Evolutionary conservation across 2,329 filamentous ascomycete genomes (phyloP).

Genomic region (Botryotinia calthae): DNA sequence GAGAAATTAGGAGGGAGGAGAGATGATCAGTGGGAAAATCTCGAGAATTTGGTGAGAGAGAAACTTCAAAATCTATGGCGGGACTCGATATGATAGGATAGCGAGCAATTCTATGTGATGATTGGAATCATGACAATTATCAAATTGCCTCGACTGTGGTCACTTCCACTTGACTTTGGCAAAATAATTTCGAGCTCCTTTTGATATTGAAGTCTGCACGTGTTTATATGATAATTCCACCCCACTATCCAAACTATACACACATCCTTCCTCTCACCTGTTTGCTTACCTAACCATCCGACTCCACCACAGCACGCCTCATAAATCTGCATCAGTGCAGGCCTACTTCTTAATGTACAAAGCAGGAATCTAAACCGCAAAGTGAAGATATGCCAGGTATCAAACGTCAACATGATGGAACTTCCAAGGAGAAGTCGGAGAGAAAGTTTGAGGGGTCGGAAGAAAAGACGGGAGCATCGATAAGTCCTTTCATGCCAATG

Average conservation of each 20-base stretch:
- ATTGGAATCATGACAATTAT: background rate
- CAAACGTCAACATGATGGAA: constrained; percentile 22
- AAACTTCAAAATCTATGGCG: background rate
- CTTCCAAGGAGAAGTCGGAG: constrained; percentile 15
- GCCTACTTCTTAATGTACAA: background rate
- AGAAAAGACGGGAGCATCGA: constrained; percentile 30
- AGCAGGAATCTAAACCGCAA: constrained; percentile 5
- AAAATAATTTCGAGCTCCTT: background rate
- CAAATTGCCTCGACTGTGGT: background rate
- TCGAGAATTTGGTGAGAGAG: background rate
- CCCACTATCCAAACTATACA: background rate
- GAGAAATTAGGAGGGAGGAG: background rate
- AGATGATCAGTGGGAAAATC: background rate
- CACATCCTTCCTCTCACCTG: background rate
- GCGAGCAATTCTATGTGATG: background rate
- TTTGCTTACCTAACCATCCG: constrained; percentile 9
- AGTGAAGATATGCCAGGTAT: constrained; percentile 9
- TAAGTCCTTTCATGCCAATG: constrained; percentile 61
- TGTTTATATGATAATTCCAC: constrained; percentile 1
- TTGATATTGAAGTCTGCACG: constrained; percentile 6
- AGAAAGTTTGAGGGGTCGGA: constrained; percentile 45
- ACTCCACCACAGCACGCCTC: constrained; percentile 4
- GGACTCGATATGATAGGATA: background rate
- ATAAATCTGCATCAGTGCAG: constrained; percentile 13
- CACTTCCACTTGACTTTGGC: background rate